Percentiles rank a stretch among this genome's conserved stretches.
These are phyloP conservation scores for Mimosa pudica DNA, from an alignment of 306 rosid genomes.

Conservation along the genomic window DNA sequence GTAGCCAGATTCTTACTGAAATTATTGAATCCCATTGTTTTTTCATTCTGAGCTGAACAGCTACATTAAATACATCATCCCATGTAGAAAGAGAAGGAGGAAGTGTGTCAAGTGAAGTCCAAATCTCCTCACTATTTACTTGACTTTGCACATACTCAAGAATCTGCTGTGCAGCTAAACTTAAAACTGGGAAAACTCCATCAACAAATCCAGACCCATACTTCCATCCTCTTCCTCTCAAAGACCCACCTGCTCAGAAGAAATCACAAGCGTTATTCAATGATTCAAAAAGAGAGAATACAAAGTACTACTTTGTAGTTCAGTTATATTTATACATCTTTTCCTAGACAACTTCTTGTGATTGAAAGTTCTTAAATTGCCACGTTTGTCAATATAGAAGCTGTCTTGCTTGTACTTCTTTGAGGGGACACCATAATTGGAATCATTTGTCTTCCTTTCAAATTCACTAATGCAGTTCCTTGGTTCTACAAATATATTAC, in stretches of 20 bases:
- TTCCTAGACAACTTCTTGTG: conserved; percentile 82
- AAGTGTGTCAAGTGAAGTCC: conserved; percentile 67
- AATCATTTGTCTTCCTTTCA: conserved; percentile 52
- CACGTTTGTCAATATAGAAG: conserved; percentile 70
- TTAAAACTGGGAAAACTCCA: conserved; percentile 84
- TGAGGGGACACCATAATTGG: conserved; percentile 46
- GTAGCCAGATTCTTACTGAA: conserved; percentile 57
- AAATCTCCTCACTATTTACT: conserved; percentile 49
- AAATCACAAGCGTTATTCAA: conserved; percentile 24
- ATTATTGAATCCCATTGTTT: conserved; percentile 79
- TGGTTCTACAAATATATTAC: conserved; percentile 38
- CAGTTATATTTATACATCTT: conserved; percentile 49
- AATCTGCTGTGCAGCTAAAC: conserved; percentile 68
- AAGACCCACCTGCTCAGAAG: conserved; percentile 75
- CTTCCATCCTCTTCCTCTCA: conserved; percentile 93
- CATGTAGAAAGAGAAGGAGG: conserved; percentile 73
- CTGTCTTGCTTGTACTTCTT: conserved; percentile 75
- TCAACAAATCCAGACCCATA: conserved; percentile 97
- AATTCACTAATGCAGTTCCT: conserved; percentile 40
- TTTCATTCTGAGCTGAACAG: conserved; percentile 84
- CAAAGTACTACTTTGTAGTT: conserved; percentile 18
- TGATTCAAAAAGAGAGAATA: conserved; percentile 13
- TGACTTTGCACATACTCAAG: conserved; percentile 64
- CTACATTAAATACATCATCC: conserved; percentile 83
- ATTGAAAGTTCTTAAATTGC: conserved; percentile 79